These are phyloP conservation scores for Ormosia semicastrata DNA, from an alignment of 306 rosid species.

Conservation along the genomic window DNA sequence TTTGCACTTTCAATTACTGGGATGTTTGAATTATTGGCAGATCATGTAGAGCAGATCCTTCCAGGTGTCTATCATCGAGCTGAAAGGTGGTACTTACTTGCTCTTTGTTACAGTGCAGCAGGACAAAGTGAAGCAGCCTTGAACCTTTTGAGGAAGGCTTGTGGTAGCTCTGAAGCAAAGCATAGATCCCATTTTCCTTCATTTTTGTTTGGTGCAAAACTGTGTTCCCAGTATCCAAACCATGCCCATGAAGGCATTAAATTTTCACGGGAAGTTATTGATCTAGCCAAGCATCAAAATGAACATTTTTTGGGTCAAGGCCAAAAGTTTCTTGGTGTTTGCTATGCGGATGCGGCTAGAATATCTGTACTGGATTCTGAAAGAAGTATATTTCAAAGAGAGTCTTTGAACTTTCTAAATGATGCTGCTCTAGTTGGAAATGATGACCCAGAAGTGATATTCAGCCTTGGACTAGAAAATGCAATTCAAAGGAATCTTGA, in stretches of 20 bases:
- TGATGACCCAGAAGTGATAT: slow-evolving; percentile 55
- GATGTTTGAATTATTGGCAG: slow-evolving; percentile 69
- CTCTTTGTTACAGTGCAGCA: slow-evolving; percentile 85
- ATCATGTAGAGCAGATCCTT: slow-evolving; percentile 69
- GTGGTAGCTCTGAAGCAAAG: slow-evolving; percentile 72
- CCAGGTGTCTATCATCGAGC: slow-evolving; percentile 70
- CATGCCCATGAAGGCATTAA: slow-evolving; percentile 62
- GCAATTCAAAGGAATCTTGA: slow-evolving; percentile 79
- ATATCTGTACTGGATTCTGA: slow-evolving; percentile 75
- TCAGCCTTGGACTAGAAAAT: slow-evolving; percentile 72
- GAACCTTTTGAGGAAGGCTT: slow-evolving; percentile 72
- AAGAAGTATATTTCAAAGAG: slow-evolving; percentile 55
- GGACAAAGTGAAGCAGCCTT: slow-evolving; percentile 67
- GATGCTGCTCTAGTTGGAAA: slow-evolving; percentile 43
- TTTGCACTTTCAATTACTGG: slow-evolving; percentile 79
- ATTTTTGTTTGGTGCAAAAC: slow-evolving; percentile 68
- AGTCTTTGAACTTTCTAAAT: slow-evolving; percentile 61
- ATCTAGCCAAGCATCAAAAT: slow-evolving; percentile 43
- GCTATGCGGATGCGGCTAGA: slow-evolving; percentile 75
- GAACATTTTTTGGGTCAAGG: slow-evolving; percentile 63
- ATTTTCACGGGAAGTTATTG: slow-evolving; percentile 48
- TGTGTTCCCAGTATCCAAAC: slow-evolving; percentile 62
- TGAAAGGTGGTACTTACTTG: slow-evolving; percentile 85
- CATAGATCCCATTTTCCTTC: slow-evolving; percentile 60
- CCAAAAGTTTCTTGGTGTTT: slow-evolving; percentile 68